phyloP scores from a whole-genome alignment of 441 rosid species.

The Eutrema salsugineum region DNA sequence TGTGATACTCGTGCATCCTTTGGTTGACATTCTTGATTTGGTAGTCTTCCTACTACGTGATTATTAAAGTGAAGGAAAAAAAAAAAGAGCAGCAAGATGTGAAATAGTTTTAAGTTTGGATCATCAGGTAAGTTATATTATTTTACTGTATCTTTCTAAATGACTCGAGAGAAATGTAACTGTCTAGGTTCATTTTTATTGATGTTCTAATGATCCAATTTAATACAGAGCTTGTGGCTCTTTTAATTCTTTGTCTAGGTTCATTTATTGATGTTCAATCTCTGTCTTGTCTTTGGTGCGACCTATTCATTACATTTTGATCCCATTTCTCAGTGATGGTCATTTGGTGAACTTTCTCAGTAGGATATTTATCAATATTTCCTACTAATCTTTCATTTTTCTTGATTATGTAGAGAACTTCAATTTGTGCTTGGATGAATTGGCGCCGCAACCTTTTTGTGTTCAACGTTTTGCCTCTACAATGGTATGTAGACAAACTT shows the following conservation, averaged over 20 bases:
- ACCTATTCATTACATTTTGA: not conserved
- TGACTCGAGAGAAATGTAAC: not conserved
- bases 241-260: slow-evolving; percentile 12
- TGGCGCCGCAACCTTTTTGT: not conserved
- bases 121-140: not conserved
- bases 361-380: not conserved
- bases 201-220: slow-evolving; percentile 4
- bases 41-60: slow-evolving; percentile 7
- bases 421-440: slow-evolving; percentile 1
- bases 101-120: not conserved
- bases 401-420: slow-evolving; percentile 13
- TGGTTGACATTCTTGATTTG: slow-evolving; percentile 20
- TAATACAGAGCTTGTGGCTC: not conserved
- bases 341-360: not conserved
- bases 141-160: not conserved
- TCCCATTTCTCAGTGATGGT: not conserved
- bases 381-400: slow-evolving; percentile 1
- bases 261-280: not conserved
- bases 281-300: not conserved
- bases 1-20: slow-evolving; percentile 27
- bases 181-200: not conserved
- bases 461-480: slow-evolving; percentile 3
- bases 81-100: not conserved
- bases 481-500: not conserved
- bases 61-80: not conserved